Evolutionary conservation across 2,329 filamentous ascomycete genomes (phyloP), one percentile per base, ranked within the genome.

Genomic region (Alternaria gansuensis): DNA sequence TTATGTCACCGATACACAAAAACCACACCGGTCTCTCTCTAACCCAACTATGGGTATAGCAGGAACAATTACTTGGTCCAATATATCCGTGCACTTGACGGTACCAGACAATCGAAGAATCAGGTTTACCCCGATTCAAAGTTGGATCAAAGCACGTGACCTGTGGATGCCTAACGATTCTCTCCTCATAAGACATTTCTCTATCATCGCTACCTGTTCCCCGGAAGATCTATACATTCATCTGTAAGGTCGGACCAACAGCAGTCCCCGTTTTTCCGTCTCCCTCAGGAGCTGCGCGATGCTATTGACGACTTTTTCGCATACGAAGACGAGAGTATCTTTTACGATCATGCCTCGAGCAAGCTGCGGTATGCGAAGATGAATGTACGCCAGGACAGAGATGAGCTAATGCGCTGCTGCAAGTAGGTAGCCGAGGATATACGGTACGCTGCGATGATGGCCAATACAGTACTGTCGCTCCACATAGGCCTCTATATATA

Each of bases 391-490:
- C 49, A 43, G 6, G 23, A 43, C 0, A 26, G 2, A 33, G 13
- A 0, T 4, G 17, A 9, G 36, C 49, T 51, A 14, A 51, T n/a
- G 21, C 37, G 26, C 28, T 11, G 37, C 5, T 51, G 28, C 37
- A 43, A 51, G 17, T 37, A 41, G 8, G 37, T 37, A 51, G 37
- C 26, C 10, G 49, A 26, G 8, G 49, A 43, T 5, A 51, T 51
- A 4, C 7, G 43, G 28, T 7, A 9, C 10, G 10, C 3, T 3
- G 37, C 49, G 3, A 6, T 28, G 37, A 14, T 37, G 2, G 49
- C 28, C 0, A 51, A 51, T 8, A 41, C 26, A 0, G 0, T 51
- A 17, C 17, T 17, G 17, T 17, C 17, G 17, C 17, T 17, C 17
- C 17, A 17, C 2, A 17, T 17, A 17, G 17, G 17, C 17, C 17